phyloP scores from a whole-genome alignment of 345 rosid genomes.

The Eucalyptus lansdowneana region DNA sequence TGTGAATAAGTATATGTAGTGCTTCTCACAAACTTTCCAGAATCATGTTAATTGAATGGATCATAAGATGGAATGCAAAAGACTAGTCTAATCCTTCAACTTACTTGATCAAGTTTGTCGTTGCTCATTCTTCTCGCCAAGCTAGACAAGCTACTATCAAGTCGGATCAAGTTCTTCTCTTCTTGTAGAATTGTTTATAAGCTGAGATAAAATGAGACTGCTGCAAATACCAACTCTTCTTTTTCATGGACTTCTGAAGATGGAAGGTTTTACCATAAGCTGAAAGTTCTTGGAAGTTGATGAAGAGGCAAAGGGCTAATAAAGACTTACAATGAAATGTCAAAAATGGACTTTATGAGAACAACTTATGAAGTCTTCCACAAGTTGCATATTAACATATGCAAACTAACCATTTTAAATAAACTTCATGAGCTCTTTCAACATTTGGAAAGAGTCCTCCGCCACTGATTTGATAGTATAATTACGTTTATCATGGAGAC shows the following conservation, averaged over 20 bases:
- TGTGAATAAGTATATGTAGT: too few species aligned
- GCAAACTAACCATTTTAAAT: neutral
- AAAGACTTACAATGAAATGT: neutral
- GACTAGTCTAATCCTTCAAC: neutral
- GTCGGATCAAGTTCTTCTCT: neutral
- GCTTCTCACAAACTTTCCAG: too few species aligned
- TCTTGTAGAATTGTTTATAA: neutral
- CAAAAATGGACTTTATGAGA: neutral
- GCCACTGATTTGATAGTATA: too few species aligned
- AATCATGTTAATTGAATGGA: too few species aligned
- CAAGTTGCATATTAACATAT: neutral
- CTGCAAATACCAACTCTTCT: neutral
- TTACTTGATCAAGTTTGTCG: neutral
- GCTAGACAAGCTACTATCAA: neutral
- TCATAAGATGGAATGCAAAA: too few species aligned
- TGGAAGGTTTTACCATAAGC: too few species aligned
- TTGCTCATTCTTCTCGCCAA: neutral
- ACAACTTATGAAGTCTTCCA: neutral
- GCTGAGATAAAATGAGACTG: neutral
- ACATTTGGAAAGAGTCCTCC: neutral
- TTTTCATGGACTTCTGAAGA: too few species aligned
- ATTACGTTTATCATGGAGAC: too few species aligned
- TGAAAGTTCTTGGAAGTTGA: too few species aligned
- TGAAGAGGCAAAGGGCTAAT: too few species aligned
- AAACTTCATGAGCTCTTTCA: too few species aligned